These are phyloP conservation scores for Hyparrhenia diplandra DNA, from an alignment of 176 grass and related monocot genomes.

Conservation along the genomic window DNA sequence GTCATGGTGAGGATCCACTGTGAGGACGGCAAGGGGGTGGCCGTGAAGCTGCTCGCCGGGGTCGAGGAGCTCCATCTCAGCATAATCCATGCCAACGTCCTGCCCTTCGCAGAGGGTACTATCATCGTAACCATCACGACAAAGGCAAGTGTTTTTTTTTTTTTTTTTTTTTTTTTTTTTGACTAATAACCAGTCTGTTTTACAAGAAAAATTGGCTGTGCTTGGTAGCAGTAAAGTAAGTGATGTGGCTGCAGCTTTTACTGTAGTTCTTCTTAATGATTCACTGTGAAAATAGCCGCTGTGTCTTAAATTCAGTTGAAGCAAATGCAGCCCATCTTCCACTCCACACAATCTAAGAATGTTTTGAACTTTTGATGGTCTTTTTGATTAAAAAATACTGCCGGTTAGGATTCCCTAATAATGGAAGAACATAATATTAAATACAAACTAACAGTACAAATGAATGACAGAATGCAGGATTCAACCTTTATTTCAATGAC, in stretches of 20 bases:
- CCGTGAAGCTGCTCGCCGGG: constrained; percentile 54
- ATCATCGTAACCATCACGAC: constrained; percentile 50
- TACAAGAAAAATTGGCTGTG: neutral
- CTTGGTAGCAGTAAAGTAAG: no score
- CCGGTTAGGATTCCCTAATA: neutral
- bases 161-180: neutral
- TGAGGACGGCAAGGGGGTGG: constrained; percentile 36
- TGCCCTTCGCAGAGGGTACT: constrained; percentile 46
- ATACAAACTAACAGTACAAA: neutral
- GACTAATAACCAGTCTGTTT: neutral
- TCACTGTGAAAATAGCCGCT: no score
- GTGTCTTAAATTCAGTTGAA: no score
- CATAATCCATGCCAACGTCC: constrained; percentile 51
- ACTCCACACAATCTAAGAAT: neutral
- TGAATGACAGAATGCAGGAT: neutral
- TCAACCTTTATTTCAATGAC: neutral
- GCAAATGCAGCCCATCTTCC: no score
- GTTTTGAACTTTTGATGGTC: neutral
- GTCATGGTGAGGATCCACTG: constrained; percentile 57
- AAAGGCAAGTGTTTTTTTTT: no score
- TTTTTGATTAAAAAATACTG: neutral
- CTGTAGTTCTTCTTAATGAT: no score
- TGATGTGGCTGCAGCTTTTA: no score
- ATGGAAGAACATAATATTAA: neutral
- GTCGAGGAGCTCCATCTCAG: constrained; percentile 49